phyloP scores from a whole-genome alignment of 495 filamentous ascomycete species.

The Astrocystis sublimbata region DNA sequence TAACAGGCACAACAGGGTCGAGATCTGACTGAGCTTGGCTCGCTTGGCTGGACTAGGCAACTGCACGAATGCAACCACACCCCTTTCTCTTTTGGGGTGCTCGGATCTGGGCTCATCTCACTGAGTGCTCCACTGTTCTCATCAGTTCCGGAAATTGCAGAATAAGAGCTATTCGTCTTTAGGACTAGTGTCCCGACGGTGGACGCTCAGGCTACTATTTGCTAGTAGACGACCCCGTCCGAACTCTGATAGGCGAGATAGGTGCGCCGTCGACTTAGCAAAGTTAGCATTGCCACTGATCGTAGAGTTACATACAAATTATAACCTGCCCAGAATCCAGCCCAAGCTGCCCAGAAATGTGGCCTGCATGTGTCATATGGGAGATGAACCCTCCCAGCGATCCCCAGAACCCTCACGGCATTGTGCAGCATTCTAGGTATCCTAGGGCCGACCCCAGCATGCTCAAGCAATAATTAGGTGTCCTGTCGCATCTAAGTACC shows the following conservation, averaged over 20 bases:
- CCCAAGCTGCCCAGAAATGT: too few relatives aligned
- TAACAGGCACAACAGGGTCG: background rate
- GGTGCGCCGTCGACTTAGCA: background rate
- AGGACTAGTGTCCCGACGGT: too few relatives aligned
- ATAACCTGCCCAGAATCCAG: background rate
- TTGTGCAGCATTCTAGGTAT: too few relatives aligned
- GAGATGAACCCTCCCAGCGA: background rate
- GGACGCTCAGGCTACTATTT: too few relatives aligned
- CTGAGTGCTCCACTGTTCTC: background rate
- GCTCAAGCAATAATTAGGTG: background rate
- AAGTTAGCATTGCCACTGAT: background rate
- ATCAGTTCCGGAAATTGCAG: background rate
- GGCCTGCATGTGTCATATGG: too few relatives aligned
- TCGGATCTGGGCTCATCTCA: constrained; percentile 10
- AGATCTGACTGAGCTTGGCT: background rate
- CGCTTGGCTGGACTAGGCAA: background rate
- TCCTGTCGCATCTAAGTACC: constrained; percentile 5
- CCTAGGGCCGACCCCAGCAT: too few relatives aligned
- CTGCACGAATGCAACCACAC: background rate
- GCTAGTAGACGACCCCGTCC: too few relatives aligned
- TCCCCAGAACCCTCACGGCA: background rate
- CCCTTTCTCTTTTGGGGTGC: constrained; percentile 4
- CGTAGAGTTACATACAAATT: background rate
- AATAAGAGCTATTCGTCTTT: too few relatives aligned
- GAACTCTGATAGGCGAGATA: too few relatives aligned